A percentile compares a stretch with the other conserved stretches of the same genome.
These are phyloP conservation scores for Nicotiana benthamiana DNA, from an alignment of 257 asterid species.

Conservation along the genomic window DNA sequence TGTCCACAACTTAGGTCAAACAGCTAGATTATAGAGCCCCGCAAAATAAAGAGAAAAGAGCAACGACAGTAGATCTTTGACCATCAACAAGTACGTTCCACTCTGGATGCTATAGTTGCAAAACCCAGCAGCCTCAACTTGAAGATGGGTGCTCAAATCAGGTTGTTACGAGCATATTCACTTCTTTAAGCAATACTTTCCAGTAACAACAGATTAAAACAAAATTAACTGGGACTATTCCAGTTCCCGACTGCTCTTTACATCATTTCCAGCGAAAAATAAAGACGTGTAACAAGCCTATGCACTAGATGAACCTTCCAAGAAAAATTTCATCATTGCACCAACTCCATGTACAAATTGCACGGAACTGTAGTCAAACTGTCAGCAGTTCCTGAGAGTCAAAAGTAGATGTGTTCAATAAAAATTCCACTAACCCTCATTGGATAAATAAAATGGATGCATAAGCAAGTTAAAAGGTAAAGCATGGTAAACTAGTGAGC, in stretches of 20 bases:
- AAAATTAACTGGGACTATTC: background rate
- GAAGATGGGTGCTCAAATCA: background rate
- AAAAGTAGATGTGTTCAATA: background rate
- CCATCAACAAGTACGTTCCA: background rate
- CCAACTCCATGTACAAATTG: conserved; percentile 3
- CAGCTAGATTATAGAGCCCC: background rate
- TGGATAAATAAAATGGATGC: background rate
- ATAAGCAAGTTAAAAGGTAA: background rate
- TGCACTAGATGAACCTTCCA: background rate
- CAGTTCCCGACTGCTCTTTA: background rate
- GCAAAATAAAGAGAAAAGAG: background rate
- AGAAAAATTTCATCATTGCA: background rate
- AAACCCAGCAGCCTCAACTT: background rate
- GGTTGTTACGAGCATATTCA: background rate
- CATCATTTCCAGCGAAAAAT: background rate
- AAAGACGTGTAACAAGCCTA: background rate
- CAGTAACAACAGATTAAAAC: background rate
- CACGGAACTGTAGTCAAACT: background rate
- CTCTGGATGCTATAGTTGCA: background rate
- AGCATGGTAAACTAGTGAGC: background rate
- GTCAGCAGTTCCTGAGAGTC: conserved; percentile 3
- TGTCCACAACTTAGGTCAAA: background rate
- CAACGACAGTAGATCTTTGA: background rate
- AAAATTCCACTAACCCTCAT: background rate
- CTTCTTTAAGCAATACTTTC: background rate